Percentiles rank a stretch among this genome's conserved stretches.
phyloP scores from a whole-genome alignment of 2,329 filamentous ascomycete genomes.

The Paecilomyces variotii region DNA sequence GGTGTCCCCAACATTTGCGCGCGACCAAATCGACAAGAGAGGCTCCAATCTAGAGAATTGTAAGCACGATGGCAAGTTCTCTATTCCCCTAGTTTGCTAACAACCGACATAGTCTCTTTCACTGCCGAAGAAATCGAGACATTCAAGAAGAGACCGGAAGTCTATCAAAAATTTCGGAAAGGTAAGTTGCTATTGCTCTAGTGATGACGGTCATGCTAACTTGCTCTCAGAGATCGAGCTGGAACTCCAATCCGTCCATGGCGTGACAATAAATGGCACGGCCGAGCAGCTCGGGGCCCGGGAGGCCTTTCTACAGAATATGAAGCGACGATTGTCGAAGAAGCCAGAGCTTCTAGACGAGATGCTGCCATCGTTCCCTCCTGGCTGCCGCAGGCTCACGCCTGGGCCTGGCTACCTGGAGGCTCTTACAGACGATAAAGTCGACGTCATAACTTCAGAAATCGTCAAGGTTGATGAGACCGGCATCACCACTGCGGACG shows the following conservation, averaged over 20 bases:
- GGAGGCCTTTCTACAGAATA: conserved; percentile 20
- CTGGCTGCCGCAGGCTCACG: conserved; percentile 37
- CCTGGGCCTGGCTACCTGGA: conserved; percentile 48
- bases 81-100: background rate
- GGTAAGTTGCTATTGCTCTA: conserved; percentile 10
- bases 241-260: conserved; percentile 24
- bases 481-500: conserved; percentile 26
- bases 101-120: conserved; percentile 17
- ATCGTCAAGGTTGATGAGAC: conserved; percentile 38
- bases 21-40: conserved; percentile 19
- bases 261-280: conserved; percentile 18
- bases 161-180: conserved; percentile 28
- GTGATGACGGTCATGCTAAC: background rate
- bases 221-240: conserved; percentile 19
- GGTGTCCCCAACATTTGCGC: conserved; percentile 22
- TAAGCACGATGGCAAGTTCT: conserved; percentile 5
- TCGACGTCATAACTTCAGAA: conserved; percentile 48
- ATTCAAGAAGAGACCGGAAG: conserved; percentile 22
- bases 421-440: conserved; percentile 53
- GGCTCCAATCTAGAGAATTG: conserved; percentile 20
- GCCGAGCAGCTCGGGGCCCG: conserved; percentile 18
- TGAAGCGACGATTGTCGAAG: conserved; percentile 24
- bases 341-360: conserved; percentile 28
- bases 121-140: conserved; percentile 22
- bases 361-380: conserved; percentile 34